Base-by-base conservation (phyloP, 208 protist species). In the Porcisia deanei region DNA sequence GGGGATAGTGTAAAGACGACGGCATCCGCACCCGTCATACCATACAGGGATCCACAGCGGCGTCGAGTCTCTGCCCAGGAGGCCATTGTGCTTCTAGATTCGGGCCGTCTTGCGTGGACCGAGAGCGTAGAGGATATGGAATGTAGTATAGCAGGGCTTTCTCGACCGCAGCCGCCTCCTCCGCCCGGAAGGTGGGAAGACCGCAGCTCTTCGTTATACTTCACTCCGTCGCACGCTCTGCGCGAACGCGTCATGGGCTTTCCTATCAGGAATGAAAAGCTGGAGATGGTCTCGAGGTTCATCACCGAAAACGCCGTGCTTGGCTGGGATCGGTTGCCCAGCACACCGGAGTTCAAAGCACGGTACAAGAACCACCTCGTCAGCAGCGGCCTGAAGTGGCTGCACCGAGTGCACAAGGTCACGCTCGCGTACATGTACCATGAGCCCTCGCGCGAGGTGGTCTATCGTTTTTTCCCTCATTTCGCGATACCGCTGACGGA, bases 301-400 rank as follows among this genome's bases (percentile, higher is more conserved):
- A 73, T 88, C n/a, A 84, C 77, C 43, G 89, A 89, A 34, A 76
- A 85, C 47, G 75, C 85, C 0, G 34, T 94, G 22, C 72, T 71
- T 3, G 89, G 89, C 41, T 83, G 75, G 67, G 66, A 68, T 57
- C 83, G 61, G 73, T 52, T 79, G 20, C 54, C 63, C 49, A 60
- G 60, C 54, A 75, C 58, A n/a, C 68, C 57, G 12, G 64, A 80
- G 18, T 60, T 82, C 61, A 71, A 64, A 6, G 81, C 72, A 22
- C 58, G 58, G 30, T 87, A 85, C 77, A 84, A 85, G 69, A 41
- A 43, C 3, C 67, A 87, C 68, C 65, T 84, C 12, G 39, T 89
- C 43, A 64, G 43, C 45, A 47, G 52, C 59, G 82, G 82, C 14
- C 41, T 86, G 18, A 57, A 60, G 30, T 72, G 67, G 65, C 63